Evolutionary conservation across 371 early-diverging fungal species (phyloP).

Genomic region (Lichtheimia ramosa): DNA sequence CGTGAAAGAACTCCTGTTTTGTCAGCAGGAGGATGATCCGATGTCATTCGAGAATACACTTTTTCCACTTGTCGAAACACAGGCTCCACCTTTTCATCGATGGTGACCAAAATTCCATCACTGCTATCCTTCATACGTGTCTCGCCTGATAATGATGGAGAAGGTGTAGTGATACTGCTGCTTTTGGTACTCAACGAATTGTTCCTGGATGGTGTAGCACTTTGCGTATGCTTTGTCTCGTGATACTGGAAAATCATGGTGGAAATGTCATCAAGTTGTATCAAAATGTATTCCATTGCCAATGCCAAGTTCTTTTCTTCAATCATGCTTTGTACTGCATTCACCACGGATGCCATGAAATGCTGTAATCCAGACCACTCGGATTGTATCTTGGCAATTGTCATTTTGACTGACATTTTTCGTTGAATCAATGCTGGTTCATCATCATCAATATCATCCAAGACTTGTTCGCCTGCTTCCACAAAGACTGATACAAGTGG

Average conservation of each 20-base stretch:
- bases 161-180: not conserved
- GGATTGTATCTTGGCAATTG: constrained; percentile 41
- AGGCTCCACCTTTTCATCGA: constrained; percentile 56
- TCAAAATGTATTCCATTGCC: constrained; percentile 31
- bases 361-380: constrained; percentile 52
- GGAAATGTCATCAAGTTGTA: constrained; percentile 41
- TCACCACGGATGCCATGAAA: constrained; percentile 35
- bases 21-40: constrained; percentile 29
- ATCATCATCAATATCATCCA: constrained; percentile 28
- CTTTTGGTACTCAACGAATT: not conserved
- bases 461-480: constrained; percentile 20
- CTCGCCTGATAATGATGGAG: constrained; percentile 6
- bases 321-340: constrained; percentile 14
- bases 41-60: constrained; percentile 52
- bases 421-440: constrained; percentile 14
- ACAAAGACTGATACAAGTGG: constrained; percentile 19
- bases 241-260: constrained; percentile 45
- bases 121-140: constrained; percentile 16
- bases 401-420: constrained; percentile 18
- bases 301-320: constrained; percentile 18
- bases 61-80: constrained; percentile 53
- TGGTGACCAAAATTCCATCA: constrained; percentile 48
- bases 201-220: constrained; percentile 1
- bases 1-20: constrained; percentile 33
- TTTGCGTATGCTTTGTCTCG: constrained; percentile 25